Base-by-base conservation (phyloP, 345 rosid species). In the Ceriops tagal region DNA sequence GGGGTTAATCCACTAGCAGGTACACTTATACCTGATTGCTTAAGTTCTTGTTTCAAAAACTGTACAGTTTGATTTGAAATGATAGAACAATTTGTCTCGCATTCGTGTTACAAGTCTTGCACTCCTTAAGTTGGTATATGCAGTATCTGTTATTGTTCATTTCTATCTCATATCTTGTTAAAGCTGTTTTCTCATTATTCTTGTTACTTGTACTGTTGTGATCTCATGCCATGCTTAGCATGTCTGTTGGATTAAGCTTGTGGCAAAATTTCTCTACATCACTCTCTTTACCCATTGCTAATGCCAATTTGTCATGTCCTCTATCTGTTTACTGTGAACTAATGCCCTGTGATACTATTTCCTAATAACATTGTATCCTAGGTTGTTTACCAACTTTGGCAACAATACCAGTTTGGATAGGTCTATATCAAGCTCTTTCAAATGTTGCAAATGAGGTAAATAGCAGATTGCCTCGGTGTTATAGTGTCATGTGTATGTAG, bases 1-100 rank as follows among this genome's bases (percentile, higher is more conserved):
- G 99, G 97, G 69, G 96, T 92, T 58, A 95, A 95, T 87, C 99
- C 99, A 16, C 78, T 92, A 59, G 97, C 97, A 84, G 99, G 99
- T 95, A 83, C 31, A 34, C 31, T 10, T 24, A 1, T 57, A 22
- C 46, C 55, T 34, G 60, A n/a, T 43, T 39, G 28, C 62, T 22
- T 47, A 27, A 28, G 10, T 9, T 55, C 58, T 55, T 55, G 27
- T 55, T 55, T 55, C 28, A 55, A 11, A 39, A 39, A 39, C 3
- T 39, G 16, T 39, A 43, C 49, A 43, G 49, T 43, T 43, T 13
- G 18, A 43, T 43, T 13, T 43, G 49, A 43, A 11, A 43, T 43
- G 4, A 43, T 43, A 13, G 49, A 43, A 18, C 49, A 43, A 43
- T 11, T 11, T 43, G 18, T 15, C 18, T 43, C 4, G 13, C 49